Evolutionary conservation across 495 filamentous ascomycete genomes (phyloP), one percentile per base, ranked within the genome.

Genomic region (Paragyromitra xinjiangensis): DNA sequence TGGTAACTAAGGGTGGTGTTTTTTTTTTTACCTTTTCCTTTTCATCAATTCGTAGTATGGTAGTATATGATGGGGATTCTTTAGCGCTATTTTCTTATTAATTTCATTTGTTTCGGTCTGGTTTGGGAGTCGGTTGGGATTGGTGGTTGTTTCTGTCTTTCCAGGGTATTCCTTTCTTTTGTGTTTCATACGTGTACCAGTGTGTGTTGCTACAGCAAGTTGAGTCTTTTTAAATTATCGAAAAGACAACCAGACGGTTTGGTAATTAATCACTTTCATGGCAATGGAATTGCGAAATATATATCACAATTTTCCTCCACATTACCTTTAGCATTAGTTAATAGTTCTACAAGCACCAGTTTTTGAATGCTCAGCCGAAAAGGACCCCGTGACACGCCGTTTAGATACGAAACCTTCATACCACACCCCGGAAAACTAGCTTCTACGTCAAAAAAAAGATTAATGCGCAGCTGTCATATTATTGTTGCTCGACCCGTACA

Each of bases 31-130:
- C 19, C 19, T 45, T 34, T 2, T 59, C 3, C 0, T 22, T 59
- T 14, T 12, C 16, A 16, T 45, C 19, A 7, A 55, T 44, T 19
- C 37, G 16, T 37, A 3, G 26, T n/a, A 64, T 37, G 40, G 64
- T 42, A 12, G 34, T 40, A 56, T 48, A 56, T 37, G 37, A 56
- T 37, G 39, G 40, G 39, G 22, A 19, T 22, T 39, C 11, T 42
- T 55, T 7, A 34, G 29, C 64, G 64, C 29, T 51, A 14, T 53
- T 42, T 50, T 53, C n/a, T 58, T 40, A 37, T 51, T 34, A 11
- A 14, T 69, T 69, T 69, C 24, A 26, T 69, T 69, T 59, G 53
- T 69, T 24, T 69, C 8, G 8, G 67, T 19, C 11, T 61, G 56
- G 29, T 6, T 59, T 34, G 14, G 56, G 56, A 29, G 9, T 56